Base-by-base conservation (phyloP, 495 filamentous ascomycete genomes). In the Neurospora sp. region DNA sequence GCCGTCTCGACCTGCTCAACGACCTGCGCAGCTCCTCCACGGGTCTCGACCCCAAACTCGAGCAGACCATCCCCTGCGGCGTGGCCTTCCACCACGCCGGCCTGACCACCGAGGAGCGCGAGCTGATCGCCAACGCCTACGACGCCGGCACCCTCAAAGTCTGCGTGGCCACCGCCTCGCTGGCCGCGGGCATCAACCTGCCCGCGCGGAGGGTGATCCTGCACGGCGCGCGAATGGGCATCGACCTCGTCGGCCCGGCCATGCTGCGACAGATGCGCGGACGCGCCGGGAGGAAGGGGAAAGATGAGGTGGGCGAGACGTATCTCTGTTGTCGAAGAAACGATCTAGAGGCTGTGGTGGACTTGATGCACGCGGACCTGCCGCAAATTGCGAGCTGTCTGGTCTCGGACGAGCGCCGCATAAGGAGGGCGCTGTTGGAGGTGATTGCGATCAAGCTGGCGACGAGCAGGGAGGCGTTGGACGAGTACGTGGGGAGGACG, bases 191-290 rank as follows among this genome's bases (percentile, higher is more conserved):
- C 31, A 31, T 31, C 59, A 96, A 96, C 81, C 84, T 81, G 23
- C 86, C 86, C 7, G 93, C 93, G 12, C 84, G 93, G 75, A 83
- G 93, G 75, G 93, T 96, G 4, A 93, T 96, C 44, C 87, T 96
- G 39, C 90, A 93, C 77, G 90, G 89, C 37, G 92, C 90, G 39
- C 85, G 90, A 18, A 94, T 94, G 92, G 93, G 93, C 10, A 86
- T 90, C 23, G 91, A 94, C 69, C 82, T 94, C 35, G 89, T 94
- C 44, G 91, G 90, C 0, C 92, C 92, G 4, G 88, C 92, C 31
- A 92, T 93, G 89, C 82, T 93, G 86, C 88, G 92, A 44, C 93
- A 96, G 81, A 96, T 94, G 93, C 89, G 92, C 76, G 93, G 93
- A 14, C 87, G 93, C 72, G 93, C 93, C 31, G 93, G 93, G 37